Percentiles rank a stretch among this genome's conserved stretches.
These are phyloP conservation scores for Penicillium crustosum DNA, from an alignment of 2,329 filamentous ascomycete genomes.

Conservation along the genomic window DNA sequence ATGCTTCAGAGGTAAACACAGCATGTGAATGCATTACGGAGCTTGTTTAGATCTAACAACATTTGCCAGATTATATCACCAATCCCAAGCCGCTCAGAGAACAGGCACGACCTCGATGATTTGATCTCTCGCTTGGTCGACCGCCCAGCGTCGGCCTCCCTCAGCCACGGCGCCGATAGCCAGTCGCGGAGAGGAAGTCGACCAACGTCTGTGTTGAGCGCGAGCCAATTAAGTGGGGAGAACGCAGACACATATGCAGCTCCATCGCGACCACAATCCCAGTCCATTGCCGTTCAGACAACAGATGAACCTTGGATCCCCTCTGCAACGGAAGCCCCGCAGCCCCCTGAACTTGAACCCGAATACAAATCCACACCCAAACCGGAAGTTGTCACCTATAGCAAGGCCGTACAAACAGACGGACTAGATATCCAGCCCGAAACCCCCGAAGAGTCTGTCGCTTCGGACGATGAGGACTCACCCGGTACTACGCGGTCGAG, in stretches of 20 bases:
- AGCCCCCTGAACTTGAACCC: slow-evolving; percentile 32
- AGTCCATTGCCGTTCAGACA: slow-evolving; percentile 61
- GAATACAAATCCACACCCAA: slow-evolving; percentile 44
- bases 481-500: slow-evolving; percentile 55
- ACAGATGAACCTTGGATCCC: slow-evolving; percentile 68
- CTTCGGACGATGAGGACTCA: slow-evolving; percentile 63
- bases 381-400: slow-evolving; percentile 88
- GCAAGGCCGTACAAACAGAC: slow-evolving; percentile 91
- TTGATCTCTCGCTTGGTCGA: slow-evolving; percentile 83
- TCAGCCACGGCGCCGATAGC: slow-evolving; percentile 51
- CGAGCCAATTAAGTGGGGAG: slow-evolving; percentile 75
- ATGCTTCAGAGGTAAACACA: slow-evolving; percentile 65
- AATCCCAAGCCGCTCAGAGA: slow-evolving; percentile 65
- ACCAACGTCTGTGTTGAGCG: slow-evolving; percentile 82
- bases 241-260: slow-evolving; percentile 46
- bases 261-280: slow-evolving; percentile 43
- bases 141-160: slow-evolving; percentile 68
- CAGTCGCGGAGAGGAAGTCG: slow-evolving; percentile 62
- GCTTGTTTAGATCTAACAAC: slow-evolving; percentile 17
- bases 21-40: slow-evolving; percentile 9
- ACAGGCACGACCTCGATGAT: slow-evolving; percentile 72
- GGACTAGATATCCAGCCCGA: slow-evolving; percentile 62
- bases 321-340: slow-evolving; percentile 77
- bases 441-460: slow-evolving; percentile 56
- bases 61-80: slow-evolving; percentile 63